phyloP scores from a whole-genome alignment of 805 yeast species.

The Suhomyces canberraensis region DNA sequence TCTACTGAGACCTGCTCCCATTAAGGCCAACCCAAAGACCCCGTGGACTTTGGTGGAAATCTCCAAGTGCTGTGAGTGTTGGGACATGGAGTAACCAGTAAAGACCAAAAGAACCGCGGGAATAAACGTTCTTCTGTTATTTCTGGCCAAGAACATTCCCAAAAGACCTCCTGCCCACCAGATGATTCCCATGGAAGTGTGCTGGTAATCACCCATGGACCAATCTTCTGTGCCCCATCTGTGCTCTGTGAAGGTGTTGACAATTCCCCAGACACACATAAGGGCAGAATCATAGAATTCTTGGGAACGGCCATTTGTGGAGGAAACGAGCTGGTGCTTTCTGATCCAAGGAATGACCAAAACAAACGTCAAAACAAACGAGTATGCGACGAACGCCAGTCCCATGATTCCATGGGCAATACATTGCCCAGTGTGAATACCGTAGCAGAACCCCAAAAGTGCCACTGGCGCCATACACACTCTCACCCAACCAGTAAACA shows the following conservation, averaged over 20 bases:
- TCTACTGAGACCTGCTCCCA: constrained; percentile 73
- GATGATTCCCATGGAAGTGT: constrained; percentile 91
- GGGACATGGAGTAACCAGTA: constrained; percentile 94
- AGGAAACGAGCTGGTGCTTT: constrained; percentile 20
- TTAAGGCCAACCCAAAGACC: constrained; percentile 78
- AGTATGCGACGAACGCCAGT: constrained; percentile 76
- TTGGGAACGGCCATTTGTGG: constrained; percentile 47
- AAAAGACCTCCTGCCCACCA: constrained; percentile 95
- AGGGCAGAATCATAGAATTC: constrained; percentile 80
- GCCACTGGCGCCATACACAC: constrained; percentile 80
- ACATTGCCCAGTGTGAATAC: constrained; percentile 85
- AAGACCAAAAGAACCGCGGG: constrained; percentile 81
- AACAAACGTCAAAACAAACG: constrained; percentile 64
- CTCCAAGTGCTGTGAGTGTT: constrained; percentile 72
- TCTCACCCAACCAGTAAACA: constrained; percentile 72
- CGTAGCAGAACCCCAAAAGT: constrained; percentile 83
- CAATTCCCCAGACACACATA: constrained; percentile 87
- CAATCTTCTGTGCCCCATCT: constrained; percentile 88
- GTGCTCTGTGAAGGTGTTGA: constrained; percentile 95
- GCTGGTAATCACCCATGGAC: constrained; percentile 93
- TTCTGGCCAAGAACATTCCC: constrained; percentile 72
- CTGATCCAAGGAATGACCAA: constrained; percentile 75
- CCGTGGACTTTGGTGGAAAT: constrained; percentile 86
- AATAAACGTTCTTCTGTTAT: constrained; percentile 60
- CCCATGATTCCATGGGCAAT: constrained; percentile 98